These are phyloP conservation scores for Borealophlyctis nickersoniae DNA, from an alignment of 192 early-diverging fungal species.

Conservation along the genomic window DNA sequence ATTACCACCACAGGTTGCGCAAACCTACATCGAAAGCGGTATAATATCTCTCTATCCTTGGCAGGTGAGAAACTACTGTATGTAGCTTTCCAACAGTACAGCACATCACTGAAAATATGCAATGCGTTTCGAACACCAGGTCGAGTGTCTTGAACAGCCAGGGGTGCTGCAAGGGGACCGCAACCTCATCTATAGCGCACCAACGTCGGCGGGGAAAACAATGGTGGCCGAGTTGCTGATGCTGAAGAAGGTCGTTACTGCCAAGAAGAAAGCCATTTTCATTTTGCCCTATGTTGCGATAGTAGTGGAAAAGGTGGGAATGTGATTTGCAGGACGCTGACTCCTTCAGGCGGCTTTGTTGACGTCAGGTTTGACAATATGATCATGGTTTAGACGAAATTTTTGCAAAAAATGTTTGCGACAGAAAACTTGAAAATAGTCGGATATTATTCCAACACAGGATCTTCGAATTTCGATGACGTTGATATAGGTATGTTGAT, in stretches of 20 bases:
- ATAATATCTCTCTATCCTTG: neutral
- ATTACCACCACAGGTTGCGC: neutral
- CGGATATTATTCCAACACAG: constrained; percentile 34
- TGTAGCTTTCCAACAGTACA: too few species aligned
- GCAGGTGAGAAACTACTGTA: neutral
- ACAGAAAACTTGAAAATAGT: constrained; percentile 22
- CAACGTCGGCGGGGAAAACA: constrained; percentile 40
- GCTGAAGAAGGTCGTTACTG: constrained; percentile 36
- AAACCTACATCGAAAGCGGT: neutral
- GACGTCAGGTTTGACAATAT: neutral
- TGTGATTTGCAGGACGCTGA: too few species aligned
- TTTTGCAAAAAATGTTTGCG: constrained; percentile 26
- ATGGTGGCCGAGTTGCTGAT: constrained; percentile 36
- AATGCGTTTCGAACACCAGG: constrained; percentile 14
- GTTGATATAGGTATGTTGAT: constrained; percentile 32
- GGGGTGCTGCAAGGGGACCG: constrained; percentile 26
- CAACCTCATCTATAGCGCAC: constrained; percentile 36
- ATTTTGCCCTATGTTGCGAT: constrained; percentile 38
- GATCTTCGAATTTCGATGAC: constrained; percentile 27
- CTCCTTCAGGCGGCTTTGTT: neutral
- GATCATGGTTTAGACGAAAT: constrained; percentile 7
- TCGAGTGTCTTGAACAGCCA: constrained; percentile 28
- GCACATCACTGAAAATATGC: too few species aligned
- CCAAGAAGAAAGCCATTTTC: constrained; percentile 35
- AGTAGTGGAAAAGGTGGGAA: constrained; percentile 27